Evolutionary conservation across 2,329 filamentous ascomycete species (phyloP).

Genomic region (Mycosphaerella sp.): DNA sequence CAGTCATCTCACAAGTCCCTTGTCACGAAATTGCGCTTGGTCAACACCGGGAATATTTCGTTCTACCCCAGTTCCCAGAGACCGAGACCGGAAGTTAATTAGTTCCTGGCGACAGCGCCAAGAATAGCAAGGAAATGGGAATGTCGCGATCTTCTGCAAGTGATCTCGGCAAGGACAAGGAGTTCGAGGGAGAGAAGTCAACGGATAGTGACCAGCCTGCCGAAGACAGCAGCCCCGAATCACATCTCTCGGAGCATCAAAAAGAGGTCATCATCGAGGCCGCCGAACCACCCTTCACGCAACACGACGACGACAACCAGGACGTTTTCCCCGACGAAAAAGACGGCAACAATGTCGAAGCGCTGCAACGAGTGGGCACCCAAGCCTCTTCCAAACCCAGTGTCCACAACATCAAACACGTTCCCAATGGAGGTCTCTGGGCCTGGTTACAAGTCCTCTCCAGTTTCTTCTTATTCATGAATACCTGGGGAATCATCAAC

Average conservation of each 20-base stretch:
- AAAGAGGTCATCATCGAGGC: conserved; percentile 10
- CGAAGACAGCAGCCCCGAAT: background rate
- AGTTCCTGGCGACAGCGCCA: background rate
- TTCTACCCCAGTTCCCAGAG: no score
- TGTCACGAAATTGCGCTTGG: no score
- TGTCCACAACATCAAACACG: conserved; percentile 38
- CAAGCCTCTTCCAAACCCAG: conserved; percentile 30
- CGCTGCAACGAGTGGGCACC: conserved; percentile 16
- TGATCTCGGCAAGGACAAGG: conserved; percentile 1
- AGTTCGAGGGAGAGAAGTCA: background rate
- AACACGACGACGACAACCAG: background rate
- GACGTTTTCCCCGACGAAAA: conserved; percentile 1
- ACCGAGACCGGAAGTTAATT: background rate
- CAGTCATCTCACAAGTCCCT: no score
- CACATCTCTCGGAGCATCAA: background rate
- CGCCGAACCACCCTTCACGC: conserved; percentile 10
- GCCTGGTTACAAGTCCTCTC: conserved; percentile 47
- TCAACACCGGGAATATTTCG: no score
- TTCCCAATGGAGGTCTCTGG: conserved; percentile 42
- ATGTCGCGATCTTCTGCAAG: conserved; percentile 5
- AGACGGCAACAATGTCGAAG: conserved; percentile 9
- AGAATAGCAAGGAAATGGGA: background rate
- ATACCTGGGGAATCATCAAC: conserved; percentile 34
- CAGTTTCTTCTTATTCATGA: conserved; percentile 44
- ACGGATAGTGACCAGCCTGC: background rate